Evolutionary conservation across 1,284 basidiomycete genomes (phyloP), one percentile per base, ranked within the genome.

Genomic region (Pterulicium gracile): DNA sequence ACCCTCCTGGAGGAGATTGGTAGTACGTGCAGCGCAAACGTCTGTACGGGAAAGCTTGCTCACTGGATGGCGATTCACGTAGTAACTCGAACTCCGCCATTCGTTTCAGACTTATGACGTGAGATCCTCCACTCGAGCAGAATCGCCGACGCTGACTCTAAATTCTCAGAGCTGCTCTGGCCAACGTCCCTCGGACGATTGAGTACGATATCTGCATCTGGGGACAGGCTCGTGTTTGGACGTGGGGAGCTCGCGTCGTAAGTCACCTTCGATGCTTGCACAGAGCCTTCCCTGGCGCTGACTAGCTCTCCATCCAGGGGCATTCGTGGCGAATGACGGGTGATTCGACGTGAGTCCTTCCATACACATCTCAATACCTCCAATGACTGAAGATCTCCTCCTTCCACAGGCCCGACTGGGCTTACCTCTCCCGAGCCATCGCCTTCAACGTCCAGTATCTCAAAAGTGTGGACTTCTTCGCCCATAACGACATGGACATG

Each of bases 401-500:
- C 10, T 41, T 4, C 5, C 19, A 48, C 1, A 49, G 69, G 40
- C 58, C 73, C 1, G 62, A 66, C 3, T 77, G 75, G 74, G 61
- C 61, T 15, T 76, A 66, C 51, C 68, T 77, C 36, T 67, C 63
- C 4, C 62, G 55, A 15, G 68, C 72, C 51, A 69, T 76, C 34
- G 58, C 46, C 3, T 65, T 56, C 15, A 74, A 75, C 49, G 67
- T 66, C 14, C 55, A 61, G 23, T 61, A 73, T 49, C 51, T 75
- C 27, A 58, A 63, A 10, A 59, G 62, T 10, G 59, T 70, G 50
- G 59, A 70, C 44, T 78, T 77, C 55, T 69, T 58, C 41, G 61
- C 65, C 1, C 74, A 77, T 53, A 75, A 75, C 50, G 75, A 78
- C 50, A 76, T 77, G 73, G 75, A 78, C 52, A 77, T 77, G 75